phyloP scores from a whole-genome alignment of 306 rosid species.

The Inga laurina region DNA sequence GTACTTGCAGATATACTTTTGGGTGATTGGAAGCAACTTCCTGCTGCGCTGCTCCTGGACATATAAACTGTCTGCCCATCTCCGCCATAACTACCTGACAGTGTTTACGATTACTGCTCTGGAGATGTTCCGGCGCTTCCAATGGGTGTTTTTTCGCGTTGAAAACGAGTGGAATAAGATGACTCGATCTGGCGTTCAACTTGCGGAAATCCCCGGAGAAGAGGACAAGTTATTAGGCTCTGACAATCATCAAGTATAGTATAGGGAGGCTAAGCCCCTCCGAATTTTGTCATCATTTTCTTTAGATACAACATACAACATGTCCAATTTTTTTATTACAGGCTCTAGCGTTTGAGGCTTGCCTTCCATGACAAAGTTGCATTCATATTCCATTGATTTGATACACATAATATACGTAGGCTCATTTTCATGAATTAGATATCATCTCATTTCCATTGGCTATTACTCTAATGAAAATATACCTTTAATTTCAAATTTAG shows the following conservation, averaged over 20 bases:
- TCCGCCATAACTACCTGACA: slow-evolving; percentile 92
- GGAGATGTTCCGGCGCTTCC: slow-evolving; percentile 93
- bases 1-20: slow-evolving; percentile 71
- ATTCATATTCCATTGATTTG: slow-evolving; percentile 16
- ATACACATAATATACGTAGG: neutral
- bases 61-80: slow-evolving; percentile 91
- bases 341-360: slow-evolving; percentile 16
- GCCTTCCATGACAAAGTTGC: neutral
- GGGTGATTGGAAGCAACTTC: slow-evolving; percentile 90
- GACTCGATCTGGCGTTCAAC: slow-evolving; percentile 66
- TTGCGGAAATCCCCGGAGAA: slow-evolving; percentile 64
- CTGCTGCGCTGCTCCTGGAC: slow-evolving; percentile 92
- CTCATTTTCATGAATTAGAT: neutral
- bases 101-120: slow-evolving; percentile 71
- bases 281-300: slow-evolving; percentile 36
- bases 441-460: neutral
- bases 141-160: slow-evolving; percentile 92
- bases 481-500: neutral
- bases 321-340: slow-evolving; percentile 24
- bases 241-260: slow-evolving; percentile 67
- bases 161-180: slow-evolving; percentile 91
- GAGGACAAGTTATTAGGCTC: slow-evolving; percentile 71
- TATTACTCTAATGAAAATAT: neutral
- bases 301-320: slow-evolving; percentile 17
- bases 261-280: slow-evolving; percentile 42